Base-by-base conservation (phyloP, 805 yeast species). In the Isabelozyma pseudorhagii region DNA sequence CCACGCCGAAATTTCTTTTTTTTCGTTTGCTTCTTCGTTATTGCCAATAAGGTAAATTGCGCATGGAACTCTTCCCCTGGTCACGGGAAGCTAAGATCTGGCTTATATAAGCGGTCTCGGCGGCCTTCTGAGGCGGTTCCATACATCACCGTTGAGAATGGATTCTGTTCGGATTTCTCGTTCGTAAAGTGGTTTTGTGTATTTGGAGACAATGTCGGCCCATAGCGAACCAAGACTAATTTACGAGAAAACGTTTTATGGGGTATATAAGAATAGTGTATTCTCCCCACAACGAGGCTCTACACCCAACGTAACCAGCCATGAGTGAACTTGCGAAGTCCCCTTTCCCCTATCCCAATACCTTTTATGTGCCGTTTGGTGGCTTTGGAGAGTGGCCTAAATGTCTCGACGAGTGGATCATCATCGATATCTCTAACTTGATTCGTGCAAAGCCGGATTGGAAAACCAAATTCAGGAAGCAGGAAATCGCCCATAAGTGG, bases 391-490 rank as follows among this genome's bases (percentile, higher is more conserved):
- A 61, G 1, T 18, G 31, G 13, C 43, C 51, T 3, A 52, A 52
- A 42, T 45, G 53, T 44, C 25, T 44, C 7, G 58, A 54, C 28
- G 64, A 60, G 49, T 53, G 56, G 55, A 38, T 49, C 15, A 57
- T 60, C 31, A 50, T 52, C 11, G 54, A 56, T 13, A 46, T 61
- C 5, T 51, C 58, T n/a, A 45, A 49, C 44, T 40, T 51, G 8
- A 60, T 61, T 18, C 46, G 62, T 41, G 29, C 38, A 4, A 62
- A 61, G 41, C 57, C 57, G 2, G 43, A 57, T 21, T 62, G 66
- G 66, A 40, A 54, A 42, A 39, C 39, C 4, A 62, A 62, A 31
- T 54, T 54, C 25, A 55, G 55, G 18, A 48, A 55, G 36, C 31
- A 43, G 2, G 48, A 21, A 5, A 59, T 62, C 31, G 42, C 47